phyloP scores from a whole-genome alignment of 1,284 basidiomycete species.

The Leccinum colubrinum region DNA sequence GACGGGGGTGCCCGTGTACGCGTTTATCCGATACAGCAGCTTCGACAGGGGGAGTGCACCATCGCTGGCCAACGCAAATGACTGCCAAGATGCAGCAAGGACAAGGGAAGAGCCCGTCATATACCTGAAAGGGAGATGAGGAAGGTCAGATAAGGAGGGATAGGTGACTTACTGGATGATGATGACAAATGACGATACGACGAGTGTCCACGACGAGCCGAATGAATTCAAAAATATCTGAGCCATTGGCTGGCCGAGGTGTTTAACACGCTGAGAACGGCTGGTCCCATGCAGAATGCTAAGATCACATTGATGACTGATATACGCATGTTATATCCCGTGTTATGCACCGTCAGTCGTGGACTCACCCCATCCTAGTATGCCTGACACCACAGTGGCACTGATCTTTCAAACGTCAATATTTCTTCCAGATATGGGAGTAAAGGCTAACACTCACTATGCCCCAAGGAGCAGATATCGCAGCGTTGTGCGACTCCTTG shows the following conservation, averaged over 20 bases:
- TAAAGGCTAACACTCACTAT: constrained; percentile 16
- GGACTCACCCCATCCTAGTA: constrained; percentile 25
- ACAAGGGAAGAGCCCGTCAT: background rate
- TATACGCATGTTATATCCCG: background rate
- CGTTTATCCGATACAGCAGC: background rate
- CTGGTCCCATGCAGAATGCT: background rate
- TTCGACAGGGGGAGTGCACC: background rate
- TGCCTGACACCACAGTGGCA: constrained; percentile 13
- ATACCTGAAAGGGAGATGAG: background rate
- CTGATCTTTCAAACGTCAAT: constrained; percentile 14
- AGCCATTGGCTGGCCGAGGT: background rate
- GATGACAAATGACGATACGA: background rate
- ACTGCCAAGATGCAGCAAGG: background rate
- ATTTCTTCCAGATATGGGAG: background rate
- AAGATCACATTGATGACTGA: background rate
- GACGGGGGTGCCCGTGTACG: background rate
- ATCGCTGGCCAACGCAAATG: background rate
- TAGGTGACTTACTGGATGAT: background rate
- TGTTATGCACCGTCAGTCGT: background rate
- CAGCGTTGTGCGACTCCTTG: constrained; percentile 47
- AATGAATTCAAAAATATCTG: background rate
- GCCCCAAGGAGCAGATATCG: constrained; percentile 41
- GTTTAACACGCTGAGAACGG: background rate
- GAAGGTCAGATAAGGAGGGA: background rate
- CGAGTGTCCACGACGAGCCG: background rate